Evolutionary conservation across 768 basidiomycete genomes (phyloP).

Genomic region (Thelephora aurantiotincta): DNA sequence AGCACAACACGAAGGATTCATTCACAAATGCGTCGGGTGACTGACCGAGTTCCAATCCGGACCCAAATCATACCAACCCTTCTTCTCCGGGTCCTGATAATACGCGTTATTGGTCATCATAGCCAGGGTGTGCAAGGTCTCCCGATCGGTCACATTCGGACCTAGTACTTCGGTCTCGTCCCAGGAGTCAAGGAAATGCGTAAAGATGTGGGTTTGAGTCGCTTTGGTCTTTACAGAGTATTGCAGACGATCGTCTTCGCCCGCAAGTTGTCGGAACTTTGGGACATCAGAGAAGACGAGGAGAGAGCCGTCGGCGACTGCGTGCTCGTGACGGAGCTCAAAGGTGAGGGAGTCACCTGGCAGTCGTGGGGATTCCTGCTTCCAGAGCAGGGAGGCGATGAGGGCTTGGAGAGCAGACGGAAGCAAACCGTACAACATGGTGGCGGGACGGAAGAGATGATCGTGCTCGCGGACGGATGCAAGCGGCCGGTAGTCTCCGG

Average conservation of each 20-base stretch:
- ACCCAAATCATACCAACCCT: conserved; percentile 67
- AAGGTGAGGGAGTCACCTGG: conserved; percentile 26
- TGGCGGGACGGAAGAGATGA: too few species aligned
- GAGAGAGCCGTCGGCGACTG: conserved; percentile 35
- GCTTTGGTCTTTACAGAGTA: too few species aligned
- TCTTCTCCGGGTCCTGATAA: conserved; percentile 49
- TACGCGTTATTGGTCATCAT: conserved; percentile 90
- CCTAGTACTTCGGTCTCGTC: conserved; percentile 56
- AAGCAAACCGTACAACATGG: conserved; percentile 11
- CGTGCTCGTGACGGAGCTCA: conserved; percentile 54
- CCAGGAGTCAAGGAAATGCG: conserved; percentile 28
- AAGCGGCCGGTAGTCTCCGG: too few species aligned
- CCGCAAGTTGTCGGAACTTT: neutral
- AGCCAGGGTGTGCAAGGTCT: conserved; percentile 68
- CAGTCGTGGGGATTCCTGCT: neutral
- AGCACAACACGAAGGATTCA: neutral
- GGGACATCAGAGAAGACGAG: conserved; percentile 44
- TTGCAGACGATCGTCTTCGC: too few species aligned
- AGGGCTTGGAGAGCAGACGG: conserved; percentile 13
- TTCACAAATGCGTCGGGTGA: conserved; percentile 3
- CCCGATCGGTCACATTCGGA: conserved; percentile 66
- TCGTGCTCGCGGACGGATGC: too few species aligned
- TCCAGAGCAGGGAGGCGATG: conserved; percentile 9
- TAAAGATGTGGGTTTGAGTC: too few species aligned
- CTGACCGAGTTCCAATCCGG: conserved; percentile 48